Conservation (phyloP, 768 basidiomycete genomes). For the Multifurca ochricompacta region DNA sequence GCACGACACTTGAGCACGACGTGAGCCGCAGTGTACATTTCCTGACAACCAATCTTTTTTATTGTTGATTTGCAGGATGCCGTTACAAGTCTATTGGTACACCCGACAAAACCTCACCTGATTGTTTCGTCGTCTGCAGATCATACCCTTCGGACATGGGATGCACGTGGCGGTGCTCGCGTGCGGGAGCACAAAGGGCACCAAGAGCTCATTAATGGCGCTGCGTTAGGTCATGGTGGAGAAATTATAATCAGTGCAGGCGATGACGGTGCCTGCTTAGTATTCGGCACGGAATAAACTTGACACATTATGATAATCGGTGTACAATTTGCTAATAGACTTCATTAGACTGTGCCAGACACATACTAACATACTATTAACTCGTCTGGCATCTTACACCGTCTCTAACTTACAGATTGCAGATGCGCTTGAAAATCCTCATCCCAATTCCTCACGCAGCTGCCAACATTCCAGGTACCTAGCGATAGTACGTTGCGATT, state of each 20-base stretch:
- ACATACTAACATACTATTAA: no score
- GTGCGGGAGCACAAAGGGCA: conserved; percentile 81
- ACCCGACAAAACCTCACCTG: conserved; percentile 65
- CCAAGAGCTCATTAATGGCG: conserved; percentile 62
- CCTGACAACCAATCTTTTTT: no score
- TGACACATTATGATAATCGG: no score
- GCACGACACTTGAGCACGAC: conserved; percentile 75
- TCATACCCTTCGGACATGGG: conserved; percentile 84
- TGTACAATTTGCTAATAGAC: no score
- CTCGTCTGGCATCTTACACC: no score
- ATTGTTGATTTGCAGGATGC: conserved; percentile 54
- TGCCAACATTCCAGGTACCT: no score
- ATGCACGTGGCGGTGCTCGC: conserved; percentile 74
- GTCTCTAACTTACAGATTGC: no score
- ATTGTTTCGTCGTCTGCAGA: conserved; percentile 86
- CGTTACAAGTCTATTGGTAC: conserved; percentile 69
- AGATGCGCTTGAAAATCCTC: no score
- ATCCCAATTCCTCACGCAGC: no score
- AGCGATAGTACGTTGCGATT: no score
- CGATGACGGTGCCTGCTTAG: conserved; percentile 82
- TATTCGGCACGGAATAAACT: conserved; percentile 62
- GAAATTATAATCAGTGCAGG: conserved; percentile 78
- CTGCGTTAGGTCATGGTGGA: conserved; percentile 63
- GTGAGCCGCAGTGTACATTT: conserved; percentile 36
- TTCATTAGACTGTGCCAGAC: no score